Base-by-base conservation (phyloP, 345 rosid genomes). In the Sonneratia caseolaris region DNA sequence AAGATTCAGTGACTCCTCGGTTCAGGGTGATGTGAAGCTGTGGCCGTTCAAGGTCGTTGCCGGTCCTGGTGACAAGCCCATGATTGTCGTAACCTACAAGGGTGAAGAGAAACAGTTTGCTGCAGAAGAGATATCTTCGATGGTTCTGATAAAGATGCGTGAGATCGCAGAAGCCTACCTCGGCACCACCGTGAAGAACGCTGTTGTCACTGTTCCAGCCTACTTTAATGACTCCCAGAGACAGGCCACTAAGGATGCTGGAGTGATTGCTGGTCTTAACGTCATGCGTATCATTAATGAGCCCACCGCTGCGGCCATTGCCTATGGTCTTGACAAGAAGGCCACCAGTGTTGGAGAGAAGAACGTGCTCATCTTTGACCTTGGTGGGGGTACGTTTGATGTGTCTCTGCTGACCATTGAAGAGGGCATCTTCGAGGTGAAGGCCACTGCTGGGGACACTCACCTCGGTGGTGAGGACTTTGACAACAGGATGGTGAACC, bases 151-250 rank as follows among this genome's bases (percentile, higher is more conserved):
- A 5, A 85, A 85, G 73, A 85, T 85, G 88, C 83, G 86, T 7
- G 85, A 85, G 73, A 81, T 82, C 51, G 86, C 86, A 0, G 88
- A 85, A 72, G 88, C 86, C 4, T 85, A 67, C 66, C 83, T 85
- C 57, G 88, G 88, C 4, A 32, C 78, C 24, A 36, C 80, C 0
- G 22, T 85, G 18, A 85, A 82, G 75, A 85, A 82, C 64, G 82
- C 87, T 0, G 85, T 82, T 15, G 84, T 84, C 6, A 84, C 87
- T 5, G 87, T 84, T 5, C 87, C 87, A 6, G 87, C 87, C 24
- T 84, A 84, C 72, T 84, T 84, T 75, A 84, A 84, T 45, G 87
- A 84, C 57, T 84, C 87, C 14, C 87, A 84, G 73, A 82, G 87
- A n/a, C 83, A 84, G 74, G 87, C 87, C 35, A 84, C 87, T 0